Conservation (phyloP, 305 asterid species). For the Solanum hybrid region DNA sequence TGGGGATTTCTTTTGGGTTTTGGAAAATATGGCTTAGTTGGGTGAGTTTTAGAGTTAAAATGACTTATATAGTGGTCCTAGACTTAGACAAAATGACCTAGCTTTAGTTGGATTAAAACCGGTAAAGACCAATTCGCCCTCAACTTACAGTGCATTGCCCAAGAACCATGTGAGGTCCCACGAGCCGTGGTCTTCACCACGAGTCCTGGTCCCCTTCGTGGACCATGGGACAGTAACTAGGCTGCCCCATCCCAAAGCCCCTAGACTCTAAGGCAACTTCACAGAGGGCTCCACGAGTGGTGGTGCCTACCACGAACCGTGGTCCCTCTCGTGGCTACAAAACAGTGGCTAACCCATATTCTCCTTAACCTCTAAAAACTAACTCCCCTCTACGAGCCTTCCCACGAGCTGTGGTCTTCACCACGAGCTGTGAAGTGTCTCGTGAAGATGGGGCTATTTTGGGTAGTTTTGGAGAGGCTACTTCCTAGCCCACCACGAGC, state of each 20-base stretch:
- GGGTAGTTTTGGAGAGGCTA: neutral
- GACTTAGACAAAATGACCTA: neutral
- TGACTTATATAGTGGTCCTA: neutral
- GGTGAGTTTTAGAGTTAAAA: neutral
- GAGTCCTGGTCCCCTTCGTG: neutral
- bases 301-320: neutral
- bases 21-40: neutral
- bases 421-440: neutral
- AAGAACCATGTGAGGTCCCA: neutral
- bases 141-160: neutral
- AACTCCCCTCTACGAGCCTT: neutral
- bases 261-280: neutral
- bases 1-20: neutral
- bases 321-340: neutral
- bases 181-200: neutral
- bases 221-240: neutral
- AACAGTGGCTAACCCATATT: neutral
- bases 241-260: neutral
- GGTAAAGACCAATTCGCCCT: neutral
- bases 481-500: neutral
- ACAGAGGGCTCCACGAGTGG: neutral
- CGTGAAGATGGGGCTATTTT: neutral
- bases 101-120: neutral
- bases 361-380: neutral
- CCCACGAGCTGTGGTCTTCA: neutral